phyloP scores from a whole-genome alignment of 192 early-diverging fungal genomes.

The Linnemannia exigua region DNA sequence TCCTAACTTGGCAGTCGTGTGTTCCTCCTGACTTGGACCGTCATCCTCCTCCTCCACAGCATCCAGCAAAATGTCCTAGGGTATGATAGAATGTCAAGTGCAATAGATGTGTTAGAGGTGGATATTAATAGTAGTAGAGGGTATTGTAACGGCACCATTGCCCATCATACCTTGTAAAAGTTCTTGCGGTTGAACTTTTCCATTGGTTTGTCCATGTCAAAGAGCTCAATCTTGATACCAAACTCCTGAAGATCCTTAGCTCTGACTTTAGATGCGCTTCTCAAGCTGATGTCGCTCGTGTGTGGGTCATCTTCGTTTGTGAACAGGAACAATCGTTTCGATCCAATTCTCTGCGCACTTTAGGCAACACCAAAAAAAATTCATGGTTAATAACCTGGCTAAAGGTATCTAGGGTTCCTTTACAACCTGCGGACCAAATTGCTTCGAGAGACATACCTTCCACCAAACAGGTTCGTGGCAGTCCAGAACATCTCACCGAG shows the following conservation, averaged over 20 bases:
- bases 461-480: slow-evolving; percentile 70
- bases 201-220: slow-evolving; percentile 66
- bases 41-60: slow-evolving; percentile 47
- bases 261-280: slow-evolving; percentile 67
- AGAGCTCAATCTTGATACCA: slow-evolving; percentile 73
- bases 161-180: slow-evolving; percentile 70
- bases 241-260: slow-evolving; percentile 75
- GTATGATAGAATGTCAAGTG: neutral
- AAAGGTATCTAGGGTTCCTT: neutral
- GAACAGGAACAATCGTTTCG: slow-evolving; percentile 79
- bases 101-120: neutral
- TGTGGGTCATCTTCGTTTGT: slow-evolving; percentile 81
- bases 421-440: neutral
- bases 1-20: slow-evolving; percentile 57
- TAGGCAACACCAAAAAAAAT: neutral
- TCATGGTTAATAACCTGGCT: neutral
- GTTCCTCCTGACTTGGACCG: slow-evolving; percentile 9
- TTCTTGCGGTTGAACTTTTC: slow-evolving; percentile 66
- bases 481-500: slow-evolving; percentile 77
- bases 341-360: slow-evolving; percentile 64
- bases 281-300: slow-evolving; percentile 55
- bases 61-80: slow-evolving; percentile 58
- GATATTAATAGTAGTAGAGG: slow-evolving; percentile 6
- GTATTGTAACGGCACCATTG: neutral
- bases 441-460: slow-evolving; percentile 55